A percentile compares a stretch with the other conserved stretches of the same genome.
Evolutionary conservation across 805 yeast species (phyloP).

Genomic region (Candida railenensis): DNA sequence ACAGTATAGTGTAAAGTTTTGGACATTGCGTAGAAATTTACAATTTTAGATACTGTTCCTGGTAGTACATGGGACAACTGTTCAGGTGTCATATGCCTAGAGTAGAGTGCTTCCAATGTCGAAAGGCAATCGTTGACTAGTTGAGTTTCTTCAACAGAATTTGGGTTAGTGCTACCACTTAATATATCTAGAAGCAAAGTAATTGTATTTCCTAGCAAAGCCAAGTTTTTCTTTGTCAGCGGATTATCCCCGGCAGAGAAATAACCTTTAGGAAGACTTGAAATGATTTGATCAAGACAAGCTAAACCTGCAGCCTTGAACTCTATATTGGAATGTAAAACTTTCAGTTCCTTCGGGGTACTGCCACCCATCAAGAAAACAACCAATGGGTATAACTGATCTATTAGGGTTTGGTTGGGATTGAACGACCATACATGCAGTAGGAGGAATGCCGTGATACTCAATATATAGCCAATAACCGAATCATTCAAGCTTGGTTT

Average conservation of each 20-base stretch:
- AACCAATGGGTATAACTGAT: conserved; percentile 35
- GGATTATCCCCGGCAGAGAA: conserved; percentile 7
- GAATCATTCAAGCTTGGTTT: conserved; percentile 20
- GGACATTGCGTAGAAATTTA: conserved; percentile 22
- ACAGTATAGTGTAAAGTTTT: conserved; percentile 22
- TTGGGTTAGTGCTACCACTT: conserved; percentile 5
- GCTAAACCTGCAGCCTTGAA: conserved; percentile 16
- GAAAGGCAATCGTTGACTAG: conserved; percentile 11
- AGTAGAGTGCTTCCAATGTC: conserved; percentile 13
- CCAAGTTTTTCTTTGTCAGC: conserved; percentile 16
- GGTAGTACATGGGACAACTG: conserved; percentile 39
- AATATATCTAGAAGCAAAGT: conserved; percentile 22
- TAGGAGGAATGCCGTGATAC: conserved; percentile 27
- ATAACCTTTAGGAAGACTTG: conserved; percentile 18
- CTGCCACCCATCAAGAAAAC: conserved; percentile 18
- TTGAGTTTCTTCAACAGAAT: conserved; percentile 17
- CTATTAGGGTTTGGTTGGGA: conserved; percentile 22
- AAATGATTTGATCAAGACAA: conserved; percentile 15
- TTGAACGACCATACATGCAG: conserved; percentile 29
- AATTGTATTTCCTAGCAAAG: conserved; percentile 29
- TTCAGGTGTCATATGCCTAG: conserved; percentile 23
- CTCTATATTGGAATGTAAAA: conserved; percentile 3
- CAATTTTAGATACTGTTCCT: conserved; percentile 33
- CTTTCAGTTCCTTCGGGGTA: conserved; percentile 3
- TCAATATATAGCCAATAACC: conserved; percentile 21